Percentiles rank a stretch among this genome's conserved stretches.
Conservation (phyloP, 2,329 filamentous ascomycete species). For the Orbilia quercus region DNA sequence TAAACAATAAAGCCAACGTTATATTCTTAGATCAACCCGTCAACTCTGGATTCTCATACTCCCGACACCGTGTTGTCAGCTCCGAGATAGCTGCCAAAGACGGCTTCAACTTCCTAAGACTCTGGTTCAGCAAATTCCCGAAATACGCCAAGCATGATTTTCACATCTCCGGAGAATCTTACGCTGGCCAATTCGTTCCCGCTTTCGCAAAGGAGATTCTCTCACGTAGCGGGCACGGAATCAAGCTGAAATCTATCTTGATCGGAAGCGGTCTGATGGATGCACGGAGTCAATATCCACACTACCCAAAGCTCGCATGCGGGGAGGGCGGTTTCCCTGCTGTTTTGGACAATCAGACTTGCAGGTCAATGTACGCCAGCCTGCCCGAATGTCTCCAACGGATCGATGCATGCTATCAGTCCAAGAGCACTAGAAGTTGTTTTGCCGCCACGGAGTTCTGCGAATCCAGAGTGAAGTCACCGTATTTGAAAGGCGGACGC, state of each 20-base stretch:
- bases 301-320: slow-evolving; percentile 98
- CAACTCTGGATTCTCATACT: slow-evolving; percentile 98
- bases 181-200: slow-evolving; percentile 94
- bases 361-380: slow-evolving; percentile 85
- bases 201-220: slow-evolving; percentile 92
- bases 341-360: slow-evolving; percentile 83
- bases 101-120: slow-evolving; percentile 92
- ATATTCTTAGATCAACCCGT: slow-evolving; percentile 99
- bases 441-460: too few species aligned
- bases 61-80: slow-evolving; percentile 83
- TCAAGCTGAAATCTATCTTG: slow-evolving; percentile 93
- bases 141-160: slow-evolving; percentile 95
- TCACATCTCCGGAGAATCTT: slow-evolving; percentile 96
- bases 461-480: too few species aligned
- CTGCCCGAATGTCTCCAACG: slow-evolving; percentile 88
- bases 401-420: slow-evolving; percentile 91
- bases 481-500: too few species aligned
- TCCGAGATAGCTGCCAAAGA: slow-evolving; percentile 97
- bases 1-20: slow-evolving; percentile 97
- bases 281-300: slow-evolving; percentile 88
- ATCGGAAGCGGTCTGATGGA: slow-evolving; percentile 98
- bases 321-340: slow-evolving; percentile 93
- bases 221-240: slow-evolving; percentile 94
- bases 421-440: too few species aligned
- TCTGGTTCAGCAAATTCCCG: slow-evolving; percentile 99